Conservation (phyloP, 257 asterid species). For the Jaltomata sinuosa region DNA sequence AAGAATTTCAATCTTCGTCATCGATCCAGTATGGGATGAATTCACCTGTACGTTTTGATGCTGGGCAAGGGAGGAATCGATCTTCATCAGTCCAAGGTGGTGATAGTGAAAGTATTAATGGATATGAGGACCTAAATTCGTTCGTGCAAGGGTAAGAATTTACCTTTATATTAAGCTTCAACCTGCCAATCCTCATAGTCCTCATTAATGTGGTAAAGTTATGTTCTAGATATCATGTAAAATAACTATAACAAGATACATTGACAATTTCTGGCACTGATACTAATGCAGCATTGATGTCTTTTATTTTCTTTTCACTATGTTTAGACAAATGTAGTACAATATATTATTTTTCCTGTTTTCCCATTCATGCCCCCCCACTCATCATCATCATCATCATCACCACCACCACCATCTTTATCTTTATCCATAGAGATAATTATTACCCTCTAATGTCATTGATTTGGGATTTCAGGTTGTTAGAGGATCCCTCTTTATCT, state of each 20-base stretch:
- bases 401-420: not conserved
- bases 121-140: not conserved
- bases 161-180: not conserved
- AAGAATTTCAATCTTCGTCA: not conserved
- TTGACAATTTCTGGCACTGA: not conserved
- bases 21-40: not conserved
- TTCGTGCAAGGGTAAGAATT: not conserved
- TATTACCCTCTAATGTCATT: not conserved
- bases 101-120: not conserved
- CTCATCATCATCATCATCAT: not conserved
- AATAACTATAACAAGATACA: not conserved
- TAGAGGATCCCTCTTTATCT: not conserved
- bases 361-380: not conserved
- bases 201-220: not conserved
- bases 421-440: not conserved
- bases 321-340: not conserved
- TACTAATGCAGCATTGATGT: not conserved
- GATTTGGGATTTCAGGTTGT: not conserved
- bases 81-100: not conserved
- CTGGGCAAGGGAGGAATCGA: not conserved
- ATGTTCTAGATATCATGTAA: not conserved
- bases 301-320: not conserved
- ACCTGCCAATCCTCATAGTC: not conserved
- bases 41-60: slow-evolving; percentile 1
- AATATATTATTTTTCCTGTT: not conserved